Conservation (phyloP, 2,329 filamentous ascomycete genomes). For the Cryphonectria nitschkei region DNA sequence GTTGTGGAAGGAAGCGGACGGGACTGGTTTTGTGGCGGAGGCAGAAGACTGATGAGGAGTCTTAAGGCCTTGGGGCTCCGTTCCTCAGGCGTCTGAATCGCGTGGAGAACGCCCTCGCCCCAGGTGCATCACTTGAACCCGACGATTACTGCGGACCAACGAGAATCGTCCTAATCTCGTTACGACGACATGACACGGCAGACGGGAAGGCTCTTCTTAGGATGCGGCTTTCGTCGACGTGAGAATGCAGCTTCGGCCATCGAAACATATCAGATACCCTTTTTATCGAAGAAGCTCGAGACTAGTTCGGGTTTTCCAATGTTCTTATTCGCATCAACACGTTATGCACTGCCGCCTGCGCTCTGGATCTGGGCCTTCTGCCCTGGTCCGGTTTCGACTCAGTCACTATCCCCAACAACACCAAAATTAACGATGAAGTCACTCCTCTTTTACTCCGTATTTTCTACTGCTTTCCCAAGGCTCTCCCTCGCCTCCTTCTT, state of each 20-base stretch:
- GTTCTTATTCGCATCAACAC: constrained; percentile 19
- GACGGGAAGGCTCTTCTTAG: constrained; percentile 23
- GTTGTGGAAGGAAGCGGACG: constrained; percentile 17
- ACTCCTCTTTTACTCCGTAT: constrained; percentile 24
- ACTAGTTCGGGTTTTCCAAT: constrained; percentile 18
- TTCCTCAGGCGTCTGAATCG: constrained; percentile 21
- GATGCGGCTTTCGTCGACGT: constrained; percentile 21
- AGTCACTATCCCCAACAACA: constrained; percentile 25
- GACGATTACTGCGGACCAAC: constrained; percentile 27
- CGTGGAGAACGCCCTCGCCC: constrained; percentile 15
- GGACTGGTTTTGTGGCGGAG: constrained; percentile 24
- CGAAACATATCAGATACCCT: constrained; percentile 30
- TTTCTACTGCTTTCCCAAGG: constrained; percentile 17
- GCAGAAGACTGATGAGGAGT: constrained; percentile 28
- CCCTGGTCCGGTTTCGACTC: constrained; percentile 14
- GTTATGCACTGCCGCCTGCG: constrained; percentile 21
- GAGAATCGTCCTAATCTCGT: constrained; percentile 32
- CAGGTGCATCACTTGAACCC: constrained; percentile 27
- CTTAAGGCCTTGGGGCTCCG: constrained; percentile 14
- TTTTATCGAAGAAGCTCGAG: constrained; percentile 21
- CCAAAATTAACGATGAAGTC: constrained; percentile 17
- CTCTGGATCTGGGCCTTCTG: constrained; percentile 4
- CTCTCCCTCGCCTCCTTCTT: constrained; percentile 21
- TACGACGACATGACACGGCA: constrained; percentile 28
- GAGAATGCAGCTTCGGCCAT: constrained; percentile 28